A percentile compares a stretch with the other conserved stretches of the same genome.
Conservation (phyloP, 2,329 filamentous ascomycete genomes). For the Microdochium paspali region DNA sequence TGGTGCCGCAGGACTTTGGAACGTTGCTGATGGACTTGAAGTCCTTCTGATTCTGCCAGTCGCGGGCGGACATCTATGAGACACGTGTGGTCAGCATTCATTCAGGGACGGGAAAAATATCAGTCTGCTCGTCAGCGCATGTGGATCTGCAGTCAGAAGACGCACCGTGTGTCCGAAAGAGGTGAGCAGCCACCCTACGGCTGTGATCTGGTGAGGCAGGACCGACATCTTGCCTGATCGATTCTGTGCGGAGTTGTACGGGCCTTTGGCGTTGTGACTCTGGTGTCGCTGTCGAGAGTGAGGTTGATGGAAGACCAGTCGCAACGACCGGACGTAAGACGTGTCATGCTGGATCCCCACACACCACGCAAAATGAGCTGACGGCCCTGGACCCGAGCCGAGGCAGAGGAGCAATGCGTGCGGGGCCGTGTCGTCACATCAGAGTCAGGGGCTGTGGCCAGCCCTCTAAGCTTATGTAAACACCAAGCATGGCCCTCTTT, state of each 20-base stretch:
- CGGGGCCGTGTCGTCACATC: no score
- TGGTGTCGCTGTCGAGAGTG: not conserved
- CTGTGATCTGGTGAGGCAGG: not conserved
- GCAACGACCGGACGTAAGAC: no score
- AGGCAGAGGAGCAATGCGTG: no score
- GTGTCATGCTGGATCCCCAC: no score
- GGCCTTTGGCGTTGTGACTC: no score
- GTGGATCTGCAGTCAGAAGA: not conserved
- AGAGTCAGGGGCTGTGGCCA: no score
- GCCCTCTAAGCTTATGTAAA: no score
- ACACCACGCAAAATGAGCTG: no score
- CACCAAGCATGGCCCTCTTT: no score
- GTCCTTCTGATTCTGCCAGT: not conserved
- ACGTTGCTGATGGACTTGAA: not conserved
- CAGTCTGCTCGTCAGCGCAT: no score
- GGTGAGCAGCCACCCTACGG: not conserved
- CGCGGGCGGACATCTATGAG: not conserved
- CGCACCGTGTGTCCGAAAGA: not conserved
- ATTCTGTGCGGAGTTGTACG: no score
- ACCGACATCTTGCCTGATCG: not conserved
- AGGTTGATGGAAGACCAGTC: not conserved
- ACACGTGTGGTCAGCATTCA: not conserved
- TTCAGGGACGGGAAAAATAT: not conserved
- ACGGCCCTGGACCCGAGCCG: no score
- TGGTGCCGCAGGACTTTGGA: not conserved